These are phyloP conservation scores for Anethum foeniculum DNA, from an alignment of 140 eudicot genomes.

Conservation along the genomic window DNA sequence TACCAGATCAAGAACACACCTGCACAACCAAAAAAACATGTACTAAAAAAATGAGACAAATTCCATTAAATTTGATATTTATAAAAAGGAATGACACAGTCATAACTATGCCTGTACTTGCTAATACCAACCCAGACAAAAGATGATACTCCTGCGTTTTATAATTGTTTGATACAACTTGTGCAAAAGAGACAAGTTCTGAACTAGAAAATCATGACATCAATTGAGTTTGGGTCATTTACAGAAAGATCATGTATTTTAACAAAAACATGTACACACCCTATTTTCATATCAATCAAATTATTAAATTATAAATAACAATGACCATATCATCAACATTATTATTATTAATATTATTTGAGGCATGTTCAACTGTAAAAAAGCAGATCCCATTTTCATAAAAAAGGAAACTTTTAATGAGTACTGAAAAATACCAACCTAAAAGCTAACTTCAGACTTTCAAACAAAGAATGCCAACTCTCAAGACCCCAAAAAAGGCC, in stretches of 20 bases:
- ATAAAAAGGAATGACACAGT: slow-evolving; percentile 4
- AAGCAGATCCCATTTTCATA: slow-evolving; percentile 66
- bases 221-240: slow-evolving; percentile 18
- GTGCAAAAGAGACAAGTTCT: slow-evolving; percentile 62
- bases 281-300: slow-evolving; percentile 10
- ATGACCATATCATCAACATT: slow-evolving; percentile 7
- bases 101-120: slow-evolving; percentile 30
- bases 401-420: slow-evolving; percentile 43
- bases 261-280: slow-evolving; percentile 1
- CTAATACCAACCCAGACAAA: slow-evolving; percentile 31
- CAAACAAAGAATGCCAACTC: slow-evolving; percentile 67
- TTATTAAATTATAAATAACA: background rate
- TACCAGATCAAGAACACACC: slow-evolving; percentile 24
- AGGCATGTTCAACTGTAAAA: slow-evolving; percentile 56
- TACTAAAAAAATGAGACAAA: slow-evolving; percentile 11
- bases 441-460: slow-evolving; percentile 44
- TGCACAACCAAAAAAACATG: slow-evolving; percentile 15
- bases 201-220: slow-evolving; percentile 56
- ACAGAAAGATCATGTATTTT: slow-evolving; percentile 14
- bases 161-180: slow-evolving; percentile 35
- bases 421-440: slow-evolving; percentile 47
- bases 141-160: slow-evolving; percentile 41
- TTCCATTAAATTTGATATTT: background rate
- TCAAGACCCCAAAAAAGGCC: slow-evolving; percentile 29
- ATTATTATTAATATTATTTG: slow-evolving; percentile 20